Conservation (phyloP, 768 basidiomycete genomes). For the Cantharellus anzutake region DNA sequence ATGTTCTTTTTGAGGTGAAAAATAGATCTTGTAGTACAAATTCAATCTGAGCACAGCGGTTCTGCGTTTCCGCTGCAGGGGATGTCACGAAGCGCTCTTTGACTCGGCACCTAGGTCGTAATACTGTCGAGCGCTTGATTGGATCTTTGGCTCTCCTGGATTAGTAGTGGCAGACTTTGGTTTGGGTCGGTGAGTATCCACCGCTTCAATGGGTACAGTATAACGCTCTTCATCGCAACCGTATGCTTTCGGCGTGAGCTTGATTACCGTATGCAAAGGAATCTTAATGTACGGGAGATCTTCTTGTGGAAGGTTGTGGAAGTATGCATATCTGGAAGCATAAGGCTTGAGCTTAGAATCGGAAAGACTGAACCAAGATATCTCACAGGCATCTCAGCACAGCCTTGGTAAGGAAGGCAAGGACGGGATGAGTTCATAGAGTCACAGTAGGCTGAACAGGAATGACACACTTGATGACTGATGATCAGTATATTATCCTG, state of each 20-base stretch:
- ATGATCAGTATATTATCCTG: slow-evolving; percentile 96
- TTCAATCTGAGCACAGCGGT: no score
- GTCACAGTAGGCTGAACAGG: neutral
- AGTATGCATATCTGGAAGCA: slow-evolving; percentile 73
- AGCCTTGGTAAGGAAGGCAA: slow-evolving; percentile 17
- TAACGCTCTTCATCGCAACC: slow-evolving; percentile 92
- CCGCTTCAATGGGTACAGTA: slow-evolving; percentile 8
- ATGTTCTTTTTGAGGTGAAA: no score
- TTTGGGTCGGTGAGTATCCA: slow-evolving; percentile 8
- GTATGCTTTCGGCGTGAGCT: slow-evolving; percentile 94
- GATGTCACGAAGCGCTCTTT: no score
- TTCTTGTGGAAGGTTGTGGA: slow-evolving; percentile 76
- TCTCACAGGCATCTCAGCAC: slow-evolving; percentile 43
- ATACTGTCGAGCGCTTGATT: neutral
- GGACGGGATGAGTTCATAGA: neutral
- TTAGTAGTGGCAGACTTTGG: neutral
- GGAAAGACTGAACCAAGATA: neutral
- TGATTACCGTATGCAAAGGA: slow-evolving; percentile 92
- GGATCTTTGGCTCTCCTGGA: neutral
- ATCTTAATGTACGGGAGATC: slow-evolving; percentile 98
- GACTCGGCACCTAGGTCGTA: neutral
- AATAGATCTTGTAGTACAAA: no score
- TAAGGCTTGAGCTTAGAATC: neutral
- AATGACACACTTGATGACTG: slow-evolving; percentile 57
- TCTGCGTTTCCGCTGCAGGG: no score